These are phyloP conservation scores for Striga hermonthica DNA, from an alignment of 305 asterid genomes.

Conservation along the genomic window DNA sequence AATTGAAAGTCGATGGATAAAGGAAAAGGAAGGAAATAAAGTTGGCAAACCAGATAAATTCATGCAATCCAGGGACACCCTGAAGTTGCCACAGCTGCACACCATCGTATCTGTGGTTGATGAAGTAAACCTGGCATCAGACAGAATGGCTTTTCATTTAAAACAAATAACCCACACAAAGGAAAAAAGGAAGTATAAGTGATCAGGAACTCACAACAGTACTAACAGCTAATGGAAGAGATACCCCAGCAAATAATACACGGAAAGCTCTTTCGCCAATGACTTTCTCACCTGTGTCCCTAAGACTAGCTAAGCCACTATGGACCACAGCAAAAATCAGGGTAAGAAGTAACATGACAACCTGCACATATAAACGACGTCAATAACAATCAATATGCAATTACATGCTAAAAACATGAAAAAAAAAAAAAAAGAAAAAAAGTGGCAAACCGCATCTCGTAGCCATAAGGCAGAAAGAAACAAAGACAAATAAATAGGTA, in stretches of 20 bases:
- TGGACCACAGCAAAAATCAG: constrained; percentile 84
- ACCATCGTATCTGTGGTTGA: constrained; percentile 94
- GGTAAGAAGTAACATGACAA: constrained; percentile 64
- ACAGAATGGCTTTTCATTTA: constrained; percentile 13
- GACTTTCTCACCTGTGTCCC: constrained; percentile 94
- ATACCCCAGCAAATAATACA: constrained; percentile 82
- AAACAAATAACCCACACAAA: too few species aligned
- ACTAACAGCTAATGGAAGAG: constrained; percentile 91
- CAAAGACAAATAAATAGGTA: neutral
- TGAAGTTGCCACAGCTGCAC: constrained; percentile 94
- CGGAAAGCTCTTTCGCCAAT: constrained; percentile 96
- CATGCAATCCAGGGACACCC: constrained; percentile 69
- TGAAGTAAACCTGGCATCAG: constrained; percentile 75
- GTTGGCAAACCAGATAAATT: constrained; percentile 62
- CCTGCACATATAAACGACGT: constrained; percentile 44
- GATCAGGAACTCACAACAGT: constrained; percentile 68
- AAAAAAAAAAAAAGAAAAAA: neutral
- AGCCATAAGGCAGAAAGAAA: neutral
- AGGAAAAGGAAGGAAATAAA: constrained; percentile 85
- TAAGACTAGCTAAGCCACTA: constrained; percentile 95
- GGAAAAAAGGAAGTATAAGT: constrained; percentile 16
- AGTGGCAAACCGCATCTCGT: too few species aligned
- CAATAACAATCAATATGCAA: constrained; percentile 16
- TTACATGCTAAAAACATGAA: neutral
- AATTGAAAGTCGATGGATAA: constrained; percentile 90